phyloP scores from a whole-genome alignment of 805 yeast species.

The Lachancea sp. region DNA sequence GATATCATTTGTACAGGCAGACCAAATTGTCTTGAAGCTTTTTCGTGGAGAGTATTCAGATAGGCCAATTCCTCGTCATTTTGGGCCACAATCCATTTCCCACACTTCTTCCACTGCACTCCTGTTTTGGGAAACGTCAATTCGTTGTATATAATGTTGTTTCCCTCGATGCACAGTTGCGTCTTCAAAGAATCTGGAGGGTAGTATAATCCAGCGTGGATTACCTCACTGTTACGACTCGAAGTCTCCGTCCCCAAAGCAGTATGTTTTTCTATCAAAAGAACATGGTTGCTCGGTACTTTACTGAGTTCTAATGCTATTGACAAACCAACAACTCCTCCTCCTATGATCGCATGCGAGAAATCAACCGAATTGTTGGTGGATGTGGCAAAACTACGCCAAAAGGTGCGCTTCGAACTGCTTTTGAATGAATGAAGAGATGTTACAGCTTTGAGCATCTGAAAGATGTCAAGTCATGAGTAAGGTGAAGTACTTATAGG shows the following conservation, averaged over 20 bases:
- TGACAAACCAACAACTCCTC: constrained; percentile 80
- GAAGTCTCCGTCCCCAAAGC: constrained; percentile 75
- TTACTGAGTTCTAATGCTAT: constrained; percentile 63
- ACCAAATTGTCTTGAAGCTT: constrained; percentile 42
- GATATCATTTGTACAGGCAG: constrained; percentile 57
- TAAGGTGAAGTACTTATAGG: too few species aligned
- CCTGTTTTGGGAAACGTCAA: constrained; percentile 37
- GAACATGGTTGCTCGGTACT: constrained; percentile 42
- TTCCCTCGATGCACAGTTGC: constrained; percentile 68
- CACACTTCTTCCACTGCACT: constrained; percentile 59
- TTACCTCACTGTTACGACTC: constrained; percentile 86
- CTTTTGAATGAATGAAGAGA: background rate
- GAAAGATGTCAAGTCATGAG: too few species aligned
- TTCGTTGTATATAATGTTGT: constrained; percentile 53
- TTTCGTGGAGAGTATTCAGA: constrained; percentile 46
- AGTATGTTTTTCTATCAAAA: constrained; percentile 63
- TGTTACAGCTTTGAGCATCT: background rate
- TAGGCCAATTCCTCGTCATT: constrained; percentile 54
- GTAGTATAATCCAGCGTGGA: constrained; percentile 85
- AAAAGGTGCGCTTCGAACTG: background rate
- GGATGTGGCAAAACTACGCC: constrained; percentile 1
- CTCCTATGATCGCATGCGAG: constrained; percentile 73
- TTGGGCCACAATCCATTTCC: constrained; percentile 87
- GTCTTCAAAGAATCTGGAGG: constrained; percentile 65
- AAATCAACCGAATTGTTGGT: constrained; percentile 37